Conservation (phyloP, 768 basidiomycete species). For the Leucogyrophana mollusca region DNA sequence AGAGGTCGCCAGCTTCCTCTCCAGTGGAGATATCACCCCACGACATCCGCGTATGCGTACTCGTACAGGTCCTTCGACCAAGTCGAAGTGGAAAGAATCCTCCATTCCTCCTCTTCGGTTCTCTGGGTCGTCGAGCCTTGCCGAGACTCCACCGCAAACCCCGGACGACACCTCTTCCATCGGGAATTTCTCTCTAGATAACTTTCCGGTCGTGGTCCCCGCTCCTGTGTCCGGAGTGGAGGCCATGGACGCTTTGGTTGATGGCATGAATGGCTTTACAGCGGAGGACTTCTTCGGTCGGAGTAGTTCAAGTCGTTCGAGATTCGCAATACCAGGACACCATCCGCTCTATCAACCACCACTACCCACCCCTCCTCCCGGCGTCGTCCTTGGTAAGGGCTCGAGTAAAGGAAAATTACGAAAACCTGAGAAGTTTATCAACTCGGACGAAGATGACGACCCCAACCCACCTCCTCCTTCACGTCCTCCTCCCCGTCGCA, state of each 20-base stretch:
- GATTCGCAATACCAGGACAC: constrained; percentile 57
- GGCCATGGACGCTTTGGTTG: constrained; percentile 85
- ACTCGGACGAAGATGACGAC: constrained; percentile 60
- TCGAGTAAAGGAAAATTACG: constrained; percentile 27
- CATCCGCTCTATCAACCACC: constrained; percentile 84
- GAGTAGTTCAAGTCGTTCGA: constrained; percentile 44
- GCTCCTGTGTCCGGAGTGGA: constrained; percentile 80
- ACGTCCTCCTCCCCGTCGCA: constrained; percentile 8
- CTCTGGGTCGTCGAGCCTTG: constrained; percentile 70
- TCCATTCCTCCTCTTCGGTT: constrained; percentile 54
- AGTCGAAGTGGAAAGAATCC: constrained; percentile 41
- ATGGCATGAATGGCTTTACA: constrained; percentile 77
- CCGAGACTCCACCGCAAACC: constrained; percentile 72
- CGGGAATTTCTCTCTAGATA: constrained; percentile 27
- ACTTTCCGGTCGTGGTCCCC: constrained; percentile 68
- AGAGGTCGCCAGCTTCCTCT: constrained; percentile 23
- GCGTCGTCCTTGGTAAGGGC: constrained; percentile 60
- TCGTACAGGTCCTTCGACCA: constrained; percentile 50
- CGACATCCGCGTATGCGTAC: constrained; percentile 50
- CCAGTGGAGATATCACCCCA: constrained; percentile 30
- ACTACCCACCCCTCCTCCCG: constrained; percentile 80
- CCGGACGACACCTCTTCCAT: constrained; percentile 47
- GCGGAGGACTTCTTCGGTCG: constrained; percentile 54
- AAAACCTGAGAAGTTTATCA: constrained; percentile 21
- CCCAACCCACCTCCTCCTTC: constrained; percentile 20